Evolutionary conservation across 2,329 filamentous ascomycete species (phyloP).

Genomic region (Cryphonectria japonica): DNA sequence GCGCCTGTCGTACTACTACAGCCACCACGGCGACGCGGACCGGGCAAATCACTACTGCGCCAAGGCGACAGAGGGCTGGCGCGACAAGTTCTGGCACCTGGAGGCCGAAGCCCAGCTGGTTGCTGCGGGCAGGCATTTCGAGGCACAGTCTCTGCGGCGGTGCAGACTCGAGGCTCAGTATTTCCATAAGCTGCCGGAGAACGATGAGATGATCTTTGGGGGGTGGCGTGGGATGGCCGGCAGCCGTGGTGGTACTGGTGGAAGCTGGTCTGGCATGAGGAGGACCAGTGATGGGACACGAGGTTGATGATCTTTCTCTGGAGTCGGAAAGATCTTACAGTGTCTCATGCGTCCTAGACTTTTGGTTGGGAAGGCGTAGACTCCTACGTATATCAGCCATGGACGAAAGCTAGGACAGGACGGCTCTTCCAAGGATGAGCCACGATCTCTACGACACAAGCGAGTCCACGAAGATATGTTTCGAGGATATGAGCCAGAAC

Average conservation of each 20-base stretch:
- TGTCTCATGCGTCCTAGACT: background rate
- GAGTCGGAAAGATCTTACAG: background rate
- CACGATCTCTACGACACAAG: background rate
- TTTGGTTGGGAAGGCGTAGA: background rate
- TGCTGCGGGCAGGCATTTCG: constrained; percentile 23
- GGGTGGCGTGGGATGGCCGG: background rate
- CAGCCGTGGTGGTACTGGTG: too few species aligned
- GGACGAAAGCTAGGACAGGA: background rate
- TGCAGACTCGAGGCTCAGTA: constrained; percentile 28
- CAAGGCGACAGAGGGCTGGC: constrained; percentile 29
- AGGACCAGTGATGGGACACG: background rate
- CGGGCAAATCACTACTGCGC: background rate
- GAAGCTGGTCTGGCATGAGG: background rate
- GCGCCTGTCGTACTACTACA: constrained; percentile 24
- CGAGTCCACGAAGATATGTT: background rate
- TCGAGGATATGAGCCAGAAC: background rate
- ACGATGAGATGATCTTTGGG: constrained; percentile 10
- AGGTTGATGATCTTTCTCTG: background rate
- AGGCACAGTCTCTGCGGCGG: constrained; percentile 28
- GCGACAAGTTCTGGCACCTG: constrained; percentile 24
- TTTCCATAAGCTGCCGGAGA: constrained; percentile 27
- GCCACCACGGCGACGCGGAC: background rate
- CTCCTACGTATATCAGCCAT: background rate
- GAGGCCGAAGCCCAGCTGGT: constrained; percentile 25
- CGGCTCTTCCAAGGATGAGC: background rate